Conservation (phyloP, 192 early-diverging fungal genomes). For the Backusella luteola region DNA sequence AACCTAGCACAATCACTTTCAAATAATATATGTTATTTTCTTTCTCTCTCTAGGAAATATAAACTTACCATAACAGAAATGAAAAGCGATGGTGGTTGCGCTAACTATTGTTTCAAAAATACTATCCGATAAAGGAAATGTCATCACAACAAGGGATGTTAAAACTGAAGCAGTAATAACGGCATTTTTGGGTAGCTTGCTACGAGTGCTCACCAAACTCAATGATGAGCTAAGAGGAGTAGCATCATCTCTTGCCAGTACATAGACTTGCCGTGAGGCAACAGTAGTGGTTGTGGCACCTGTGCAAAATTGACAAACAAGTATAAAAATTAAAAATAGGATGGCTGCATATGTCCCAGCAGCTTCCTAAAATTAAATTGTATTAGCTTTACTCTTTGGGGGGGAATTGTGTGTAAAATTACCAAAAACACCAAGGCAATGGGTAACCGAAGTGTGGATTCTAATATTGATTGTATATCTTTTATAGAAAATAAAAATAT, state of each 20-base stretch:
- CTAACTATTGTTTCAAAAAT: slow-evolving; percentile 32
- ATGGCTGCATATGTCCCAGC: slow-evolving; percentile 38
- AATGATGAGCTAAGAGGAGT: slow-evolving; percentile 10
- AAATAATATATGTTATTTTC: not conserved
- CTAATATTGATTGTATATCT: slow-evolving; percentile 21
- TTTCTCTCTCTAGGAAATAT: not conserved
- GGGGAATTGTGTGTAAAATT: not conserved
- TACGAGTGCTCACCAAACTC: not conserved
- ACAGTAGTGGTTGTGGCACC: slow-evolving; percentile 44
- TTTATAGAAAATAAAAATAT: slow-evolving; percentile 31
- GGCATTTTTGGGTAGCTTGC: slow-evolving; percentile 15
- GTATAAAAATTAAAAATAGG: slow-evolving; percentile 41
- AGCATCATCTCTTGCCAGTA: slow-evolving; percentile 50
- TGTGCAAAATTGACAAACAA: slow-evolving; percentile 43
- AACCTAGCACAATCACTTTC: slow-evolving; percentile 21
- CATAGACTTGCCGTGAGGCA: slow-evolving; percentile 48
- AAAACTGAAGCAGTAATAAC: not conserved
- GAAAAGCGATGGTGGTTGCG: slow-evolving; percentile 29
- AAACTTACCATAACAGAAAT: slow-evolving; percentile 29
- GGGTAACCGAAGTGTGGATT: slow-evolving; percentile 17
- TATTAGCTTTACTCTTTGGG: not conserved
- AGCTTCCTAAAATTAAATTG: slow-evolving; percentile 32
- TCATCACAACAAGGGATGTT: slow-evolving; percentile 12
- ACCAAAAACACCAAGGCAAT: slow-evolving; percentile 32
- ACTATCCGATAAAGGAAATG: slow-evolving; percentile 28